phyloP scores from a whole-genome alignment of 441 rosid species.

The Gossypium trilobum region DNA sequence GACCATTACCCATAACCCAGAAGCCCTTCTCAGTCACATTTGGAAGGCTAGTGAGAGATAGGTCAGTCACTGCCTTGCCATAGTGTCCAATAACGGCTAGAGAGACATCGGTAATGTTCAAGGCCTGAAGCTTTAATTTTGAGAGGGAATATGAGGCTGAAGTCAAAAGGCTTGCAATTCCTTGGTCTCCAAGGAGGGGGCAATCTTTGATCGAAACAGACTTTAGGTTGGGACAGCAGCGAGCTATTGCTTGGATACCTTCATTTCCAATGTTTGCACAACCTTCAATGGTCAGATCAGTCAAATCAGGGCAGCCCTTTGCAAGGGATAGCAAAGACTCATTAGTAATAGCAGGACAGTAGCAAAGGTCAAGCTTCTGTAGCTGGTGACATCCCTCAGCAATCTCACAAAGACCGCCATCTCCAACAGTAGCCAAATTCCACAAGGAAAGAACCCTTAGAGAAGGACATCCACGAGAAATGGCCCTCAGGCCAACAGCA shows the following conservation, averaged over 20 bases:
- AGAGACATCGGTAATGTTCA: conserved; percentile 73
- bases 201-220: conserved; percentile 68
- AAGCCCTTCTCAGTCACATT: conserved; percentile 75
- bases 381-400: conserved; percentile 57
- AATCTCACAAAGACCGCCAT: conserved; percentile 53
- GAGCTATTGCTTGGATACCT: conserved; percentile 60
- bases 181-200: conserved; percentile 76
- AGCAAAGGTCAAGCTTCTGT: conserved; percentile 70
- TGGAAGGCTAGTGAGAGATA: conserved; percentile 49
- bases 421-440: conserved; percentile 50
- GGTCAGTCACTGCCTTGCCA: conserved; percentile 56
- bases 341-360: conserved; percentile 55
- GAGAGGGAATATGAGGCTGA: conserved; percentile 38
- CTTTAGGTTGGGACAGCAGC: conserved; percentile 48
- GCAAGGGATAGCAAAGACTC: conserved; percentile 68
- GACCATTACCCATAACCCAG: conserved; percentile 92
- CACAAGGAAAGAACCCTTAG: conserved; percentile 63
- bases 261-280: conserved; percentile 71
- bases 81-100: conserved; percentile 85
- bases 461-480: conserved; percentile 69
- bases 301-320: conserved; percentile 55
- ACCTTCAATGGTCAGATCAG: conserved; percentile 57
- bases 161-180: conserved; percentile 52
- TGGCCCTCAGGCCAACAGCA: conserved; percentile 48
- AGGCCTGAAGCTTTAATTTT: conserved; percentile 66